Percentiles rank a stretch among this genome's conserved stretches.
These are phyloP conservation scores for Microcos paniculata DNA, from an alignment of 345 rosid species.

Conservation along the genomic window DNA sequence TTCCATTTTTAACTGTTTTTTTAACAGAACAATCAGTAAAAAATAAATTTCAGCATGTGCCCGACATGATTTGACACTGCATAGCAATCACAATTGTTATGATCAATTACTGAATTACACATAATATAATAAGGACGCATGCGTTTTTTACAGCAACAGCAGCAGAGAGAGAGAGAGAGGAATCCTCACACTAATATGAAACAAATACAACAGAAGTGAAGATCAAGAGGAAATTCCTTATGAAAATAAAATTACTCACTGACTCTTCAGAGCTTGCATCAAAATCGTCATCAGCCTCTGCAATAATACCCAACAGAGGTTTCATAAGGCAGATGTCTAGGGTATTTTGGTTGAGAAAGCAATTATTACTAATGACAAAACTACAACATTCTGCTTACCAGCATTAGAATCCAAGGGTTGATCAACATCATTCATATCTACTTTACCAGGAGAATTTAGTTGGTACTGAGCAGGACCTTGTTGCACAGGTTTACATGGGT, in stretches of 20 bases:
- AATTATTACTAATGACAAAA: slow-evolving; percentile 7
- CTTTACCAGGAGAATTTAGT: slow-evolving; percentile 29
- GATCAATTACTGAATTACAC: slow-evolving; percentile 3
- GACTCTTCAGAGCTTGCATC: slow-evolving; percentile 54
- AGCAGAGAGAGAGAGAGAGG: not conserved
- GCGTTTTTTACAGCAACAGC: not conserved
- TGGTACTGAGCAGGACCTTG: slow-evolving; percentile 32
- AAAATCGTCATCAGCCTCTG: slow-evolving; percentile 74
- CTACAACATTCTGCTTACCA: slow-evolving; percentile 43
- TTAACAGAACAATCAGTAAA: not conserved
- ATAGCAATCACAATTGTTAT: not conserved
- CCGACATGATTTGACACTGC: not conserved
- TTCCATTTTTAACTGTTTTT: not conserved
- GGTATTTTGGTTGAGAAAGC: slow-evolving; percentile 13
- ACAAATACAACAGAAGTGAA: not conserved
- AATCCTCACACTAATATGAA: not conserved
- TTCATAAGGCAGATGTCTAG: slow-evolving; percentile 30
- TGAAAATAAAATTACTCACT: slow-evolving; percentile 44
- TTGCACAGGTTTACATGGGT: slow-evolving; percentile 43
- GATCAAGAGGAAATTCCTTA: slow-evolving; percentile 6
- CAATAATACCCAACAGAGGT: slow-evolving; percentile 36
- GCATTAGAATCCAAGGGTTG: slow-evolving; percentile 33
- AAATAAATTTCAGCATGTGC: not conserved
- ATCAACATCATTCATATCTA: slow-evolving; percentile 29
- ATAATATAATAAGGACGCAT: not conserved